phyloP scores from a whole-genome alignment of 345 rosid species.

The Hevea brasiliensis region DNA sequence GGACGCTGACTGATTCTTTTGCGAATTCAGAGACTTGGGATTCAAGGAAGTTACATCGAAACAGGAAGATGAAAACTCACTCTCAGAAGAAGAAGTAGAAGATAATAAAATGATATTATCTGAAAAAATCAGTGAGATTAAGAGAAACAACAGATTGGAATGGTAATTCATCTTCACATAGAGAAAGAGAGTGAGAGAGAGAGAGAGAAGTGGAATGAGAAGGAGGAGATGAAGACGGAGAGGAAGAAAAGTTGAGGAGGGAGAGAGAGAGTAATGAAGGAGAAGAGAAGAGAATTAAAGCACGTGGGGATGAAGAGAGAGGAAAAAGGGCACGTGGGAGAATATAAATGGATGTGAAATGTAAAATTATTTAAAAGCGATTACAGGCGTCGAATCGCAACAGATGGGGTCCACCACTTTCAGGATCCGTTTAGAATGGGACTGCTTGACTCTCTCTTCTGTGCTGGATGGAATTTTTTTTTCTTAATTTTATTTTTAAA shows the following conservation, averaged over 20 bases:
- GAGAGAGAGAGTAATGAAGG: background rate
- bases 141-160: background rate
- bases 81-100: conserved; percentile 1
- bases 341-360: conserved; percentile 1
- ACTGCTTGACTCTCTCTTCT: background rate
- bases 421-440: background rate
- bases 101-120: background rate
- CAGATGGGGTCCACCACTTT: conserved; percentile 32
- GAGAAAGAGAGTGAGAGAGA: background rate
- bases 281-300: conserved; percentile 14
- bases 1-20: conserved; percentile 20
- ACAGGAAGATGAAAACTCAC: conserved; percentile 8
- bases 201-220: no score
- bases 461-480: no score
- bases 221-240: background rate
- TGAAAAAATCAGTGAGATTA: conserved; percentile 5
- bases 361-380: background rate
- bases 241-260: background rate
- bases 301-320: conserved; percentile 41
- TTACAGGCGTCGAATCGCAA: conserved; percentile 23
- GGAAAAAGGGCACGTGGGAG: conserved; percentile 39
- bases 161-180: conserved; percentile 17
- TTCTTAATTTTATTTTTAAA: background rate
- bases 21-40: conserved; percentile 2
- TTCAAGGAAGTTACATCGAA: conserved; percentile 17